phyloP scores from a whole-genome alignment of 2,329 filamentous ascomycete genomes.

The Stagonosporopsis tanaceti region DNA sequence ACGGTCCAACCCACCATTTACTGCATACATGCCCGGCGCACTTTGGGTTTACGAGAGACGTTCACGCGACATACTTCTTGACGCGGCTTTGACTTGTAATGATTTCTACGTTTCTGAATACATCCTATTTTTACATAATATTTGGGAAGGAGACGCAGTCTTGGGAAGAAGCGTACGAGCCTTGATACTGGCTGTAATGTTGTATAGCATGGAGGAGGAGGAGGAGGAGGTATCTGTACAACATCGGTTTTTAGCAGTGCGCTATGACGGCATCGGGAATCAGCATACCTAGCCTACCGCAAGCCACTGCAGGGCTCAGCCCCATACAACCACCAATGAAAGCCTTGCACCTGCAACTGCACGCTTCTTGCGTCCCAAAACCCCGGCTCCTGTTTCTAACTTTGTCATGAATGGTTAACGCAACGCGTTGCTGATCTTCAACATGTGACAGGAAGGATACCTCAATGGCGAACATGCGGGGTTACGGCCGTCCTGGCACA shows the following conservation, averaged over 20 bases:
- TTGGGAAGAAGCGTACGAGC: not conserved
- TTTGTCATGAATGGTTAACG: constrained; percentile 5
- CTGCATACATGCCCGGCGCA: constrained; percentile 17
- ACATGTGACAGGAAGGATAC: not conserved
- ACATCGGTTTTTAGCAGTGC: not conserved
- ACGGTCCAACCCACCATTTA: constrained; percentile 13
- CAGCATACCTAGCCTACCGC: constrained; percentile 13
- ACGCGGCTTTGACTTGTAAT: constrained; percentile 10
- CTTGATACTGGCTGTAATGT: constrained; percentile 4
- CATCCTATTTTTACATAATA: constrained; percentile 18
- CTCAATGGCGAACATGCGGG: constrained; percentile 2
- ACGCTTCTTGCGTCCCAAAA: not conserved
- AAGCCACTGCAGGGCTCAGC: constrained; percentile 10
- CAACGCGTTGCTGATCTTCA: constrained; percentile 12
- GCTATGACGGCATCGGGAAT: not conserved
- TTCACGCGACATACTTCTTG: constrained; percentile 11
- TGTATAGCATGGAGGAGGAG: constrained; percentile 1
- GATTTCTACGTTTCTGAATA: constrained; percentile 12
- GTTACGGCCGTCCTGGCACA: constrained; percentile 8
- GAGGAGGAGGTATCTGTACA: not conserved
- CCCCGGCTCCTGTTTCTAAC: constrained; percentile 7
- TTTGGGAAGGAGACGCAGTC: constrained; percentile 1
- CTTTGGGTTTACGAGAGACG: constrained; percentile 16
- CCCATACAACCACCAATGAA: constrained; percentile 12
- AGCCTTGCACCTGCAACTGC: not conserved